phyloP scores from a whole-genome alignment of 1,284 basidiomycete species.

The Irpex sp. region DNA sequence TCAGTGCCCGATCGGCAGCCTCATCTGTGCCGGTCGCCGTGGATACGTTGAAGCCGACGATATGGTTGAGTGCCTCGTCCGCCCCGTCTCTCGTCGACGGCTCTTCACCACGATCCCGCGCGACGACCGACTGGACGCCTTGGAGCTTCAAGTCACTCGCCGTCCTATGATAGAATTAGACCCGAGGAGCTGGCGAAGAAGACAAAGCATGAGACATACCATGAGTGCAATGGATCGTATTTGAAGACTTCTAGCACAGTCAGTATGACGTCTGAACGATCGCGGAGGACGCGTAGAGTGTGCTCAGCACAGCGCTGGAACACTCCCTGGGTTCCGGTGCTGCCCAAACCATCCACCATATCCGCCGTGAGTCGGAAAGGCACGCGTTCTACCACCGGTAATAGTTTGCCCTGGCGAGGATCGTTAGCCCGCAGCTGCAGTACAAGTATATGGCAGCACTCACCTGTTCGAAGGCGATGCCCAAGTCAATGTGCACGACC shows the following conservation, averaged over 20 bases:
- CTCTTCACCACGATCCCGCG: slow-evolving; percentile 13
- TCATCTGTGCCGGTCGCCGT: slow-evolving; percentile 68
- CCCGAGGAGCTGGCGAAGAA: background rate
- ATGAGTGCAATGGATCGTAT: slow-evolving; percentile 92
- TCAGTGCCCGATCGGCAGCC: slow-evolving; percentile 87
- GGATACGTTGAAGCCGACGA: slow-evolving; percentile 55
- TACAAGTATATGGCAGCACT: slow-evolving; percentile 16
- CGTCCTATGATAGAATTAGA: slow-evolving; percentile 46
- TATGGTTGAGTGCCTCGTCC: slow-evolving; percentile 28
- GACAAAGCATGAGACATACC: slow-evolving; percentile 45
- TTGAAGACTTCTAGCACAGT: slow-evolving; percentile 97
- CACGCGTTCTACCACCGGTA: slow-evolving; percentile 84
- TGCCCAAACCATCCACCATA: slow-evolving; percentile 92
- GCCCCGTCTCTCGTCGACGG: slow-evolving; percentile 20
- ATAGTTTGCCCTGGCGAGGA: slow-evolving; percentile 66
- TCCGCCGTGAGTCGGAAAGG: slow-evolving; percentile 95
- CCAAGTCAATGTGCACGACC: slow-evolving; percentile 93
- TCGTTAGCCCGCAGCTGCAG: background rate
- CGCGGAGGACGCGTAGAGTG: slow-evolving; percentile 86
- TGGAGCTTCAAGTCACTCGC: slow-evolving; percentile 71
- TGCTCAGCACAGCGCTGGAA: slow-evolving; percentile 96
- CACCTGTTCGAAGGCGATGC: slow-evolving; percentile 95
- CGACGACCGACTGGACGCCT: slow-evolving; percentile 41
- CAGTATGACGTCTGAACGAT: slow-evolving; percentile 84
- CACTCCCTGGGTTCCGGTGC: slow-evolving; percentile 88